Evolutionary conservation across 2,329 filamentous ascomycete genomes (phyloP), one percentile per base, ranked within the genome.

Genomic region (Sclerotinia nivalis): DNA sequence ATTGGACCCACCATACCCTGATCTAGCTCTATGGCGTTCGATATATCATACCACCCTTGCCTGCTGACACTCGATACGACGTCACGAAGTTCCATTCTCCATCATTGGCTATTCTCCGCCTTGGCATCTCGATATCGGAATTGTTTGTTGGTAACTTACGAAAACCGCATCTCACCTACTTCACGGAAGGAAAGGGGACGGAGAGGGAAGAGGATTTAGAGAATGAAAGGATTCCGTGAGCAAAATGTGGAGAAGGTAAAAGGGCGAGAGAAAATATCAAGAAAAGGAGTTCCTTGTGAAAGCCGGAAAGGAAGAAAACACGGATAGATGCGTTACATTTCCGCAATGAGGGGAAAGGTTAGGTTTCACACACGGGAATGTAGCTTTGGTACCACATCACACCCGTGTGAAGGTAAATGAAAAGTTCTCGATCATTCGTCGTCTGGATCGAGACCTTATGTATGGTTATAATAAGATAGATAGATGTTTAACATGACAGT

Each of bases 11-110:
- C 54, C 56, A 45, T n/a, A 43, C 56, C 66, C 58, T 20, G 49
- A 69, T 64, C 56, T 54, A 64, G 49, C 49, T 69, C 28, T 37
- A 64, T 69, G 66, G 66, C 66, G 58, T 69, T 69, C 66, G 66
- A 69, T 69, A 69, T 68, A 69, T 69, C 66, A 69, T 49, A 52
- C 49, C 49, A 69, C 49, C 58, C 66, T 55, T 69, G 67, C 49
- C 67, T 69, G 67, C 67, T 69, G 67, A 69, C 67, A 69, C 58
- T 47, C 6, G 52, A 64, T 69, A 55, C 40, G 49, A 69, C 67
- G n/a, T 56, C 43, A 43, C 20, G 45, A 43, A 54, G 25, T 45
- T 49, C 49, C 20, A 58, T 62, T 31, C 34, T 45, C 28, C 49
- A 20, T 40, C 4, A 69, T 64, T 69, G 67, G 67, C 34, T 40